phyloP scores from a whole-genome alignment of 345 rosid species.

The Aethionema arabicum region DNA sequence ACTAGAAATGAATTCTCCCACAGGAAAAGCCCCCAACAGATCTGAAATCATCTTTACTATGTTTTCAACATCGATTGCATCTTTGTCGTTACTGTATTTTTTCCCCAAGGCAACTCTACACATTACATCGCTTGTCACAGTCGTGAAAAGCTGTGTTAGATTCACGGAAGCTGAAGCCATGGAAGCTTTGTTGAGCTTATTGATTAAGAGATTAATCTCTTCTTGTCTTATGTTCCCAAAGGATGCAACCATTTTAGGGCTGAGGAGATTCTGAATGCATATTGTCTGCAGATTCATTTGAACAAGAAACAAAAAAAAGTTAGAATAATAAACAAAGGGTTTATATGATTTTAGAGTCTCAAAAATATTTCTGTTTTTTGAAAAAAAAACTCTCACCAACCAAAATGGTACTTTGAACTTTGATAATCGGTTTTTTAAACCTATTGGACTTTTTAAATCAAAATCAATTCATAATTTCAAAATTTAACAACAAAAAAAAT shows the following conservation, averaged over 20 bases:
- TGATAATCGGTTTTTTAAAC: no score
- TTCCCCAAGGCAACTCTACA: conserved; percentile 50
- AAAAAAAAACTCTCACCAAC: no score
- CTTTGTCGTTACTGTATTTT: conserved; percentile 38
- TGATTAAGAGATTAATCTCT: conserved; percentile 34
- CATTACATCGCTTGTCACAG: conserved; percentile 37
- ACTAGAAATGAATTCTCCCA: no score
- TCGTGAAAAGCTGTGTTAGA: conserved; percentile 33
- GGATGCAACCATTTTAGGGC: conserved; percentile 39
- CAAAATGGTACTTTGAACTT: no score
- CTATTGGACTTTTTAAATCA: no score
- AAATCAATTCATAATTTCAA: no score
- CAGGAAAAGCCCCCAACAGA: conserved; percentile 31
- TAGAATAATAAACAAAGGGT: no score
- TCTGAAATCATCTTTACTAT: conserved; percentile 27
- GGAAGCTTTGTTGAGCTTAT: conserved; percentile 20
- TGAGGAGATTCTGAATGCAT: conserved; percentile 42
- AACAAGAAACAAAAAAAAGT: no score
- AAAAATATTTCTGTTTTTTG: no score
- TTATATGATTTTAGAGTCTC: no score
- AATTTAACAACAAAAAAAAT: no score
- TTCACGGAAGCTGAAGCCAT: conserved; percentile 27
- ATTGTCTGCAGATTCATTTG: conserved; percentile 30
- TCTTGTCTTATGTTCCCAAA: conserved; percentile 40
- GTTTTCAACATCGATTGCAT: conserved; percentile 28